These are phyloP conservation scores for Trifolium subterraneum DNA, from an alignment of 306 rosid genomes.

Conservation along the genomic window DNA sequence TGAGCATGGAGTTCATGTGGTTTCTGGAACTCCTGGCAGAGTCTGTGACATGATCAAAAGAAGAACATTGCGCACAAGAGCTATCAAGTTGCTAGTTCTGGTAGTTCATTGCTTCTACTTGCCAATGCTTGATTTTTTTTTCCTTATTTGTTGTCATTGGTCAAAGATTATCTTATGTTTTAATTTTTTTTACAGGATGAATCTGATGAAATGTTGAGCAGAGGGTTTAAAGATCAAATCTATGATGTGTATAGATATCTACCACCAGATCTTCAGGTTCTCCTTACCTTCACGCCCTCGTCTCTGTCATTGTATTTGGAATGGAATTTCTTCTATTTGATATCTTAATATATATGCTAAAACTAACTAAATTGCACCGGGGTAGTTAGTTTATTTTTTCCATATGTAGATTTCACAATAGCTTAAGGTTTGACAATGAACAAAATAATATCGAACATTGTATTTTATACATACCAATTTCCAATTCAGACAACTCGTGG, in stretches of 20 bases:
- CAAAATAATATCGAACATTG: neutral
- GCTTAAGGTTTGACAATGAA: neutral
- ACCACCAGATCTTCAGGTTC: slow-evolving; percentile 98
- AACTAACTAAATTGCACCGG: neutral
- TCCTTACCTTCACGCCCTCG: slow-evolving; percentile 22
- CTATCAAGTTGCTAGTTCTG: slow-evolving; percentile 81
- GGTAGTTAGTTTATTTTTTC: slow-evolving; percentile 5
- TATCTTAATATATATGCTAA: neutral
- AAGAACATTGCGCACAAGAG: slow-evolving; percentile 91
- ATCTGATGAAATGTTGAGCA: slow-evolving; percentile 99
- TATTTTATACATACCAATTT: neutral
- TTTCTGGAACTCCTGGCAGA: slow-evolving; percentile 98
- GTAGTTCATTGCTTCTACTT: slow-evolving; percentile 48
- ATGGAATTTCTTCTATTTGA: slow-evolving; percentile 12
- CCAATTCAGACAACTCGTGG: neutral
- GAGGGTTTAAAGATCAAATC: slow-evolving; percentile 99
- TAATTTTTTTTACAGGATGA: slow-evolving; percentile 67
- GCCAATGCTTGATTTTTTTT: neutral
- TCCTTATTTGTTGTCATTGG: neutral
- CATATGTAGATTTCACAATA: neutral
- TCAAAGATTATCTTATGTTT: slow-evolving; percentile 6
- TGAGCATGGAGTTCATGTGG: slow-evolving; percentile 96
- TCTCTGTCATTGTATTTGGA: neutral
- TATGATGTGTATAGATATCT: slow-evolving; percentile 97
- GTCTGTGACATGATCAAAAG: slow-evolving; percentile 99